Conservation (phyloP, 163 green algal species). For the Volvox carteri region DNA sequence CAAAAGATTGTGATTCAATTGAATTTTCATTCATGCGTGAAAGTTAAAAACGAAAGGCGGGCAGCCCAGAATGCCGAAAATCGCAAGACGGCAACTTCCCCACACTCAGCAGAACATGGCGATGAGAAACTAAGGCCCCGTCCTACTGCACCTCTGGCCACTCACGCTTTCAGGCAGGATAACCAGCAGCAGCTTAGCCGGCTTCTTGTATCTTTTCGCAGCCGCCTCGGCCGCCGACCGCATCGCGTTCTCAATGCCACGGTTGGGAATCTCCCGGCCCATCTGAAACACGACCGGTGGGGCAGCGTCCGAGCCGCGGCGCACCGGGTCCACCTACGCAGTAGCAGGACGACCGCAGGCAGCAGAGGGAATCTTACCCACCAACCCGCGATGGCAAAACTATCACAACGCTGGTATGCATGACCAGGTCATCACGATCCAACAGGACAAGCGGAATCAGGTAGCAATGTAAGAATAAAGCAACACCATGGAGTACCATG, state of each 20-base stretch:
- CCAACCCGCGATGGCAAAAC: too few species aligned
- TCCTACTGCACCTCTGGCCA: neutral
- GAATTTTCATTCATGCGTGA: neutral
- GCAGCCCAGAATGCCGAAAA: neutral
- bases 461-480: too few species aligned
- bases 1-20: neutral
- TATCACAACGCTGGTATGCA: too few species aligned
- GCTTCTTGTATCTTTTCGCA: neutral
- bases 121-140: neutral
- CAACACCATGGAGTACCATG: too few species aligned
- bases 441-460: too few species aligned
- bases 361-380: too few species aligned
- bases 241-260: slow-evolving; percentile 44
- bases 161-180: slow-evolving; percentile 45
- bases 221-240: slow-evolving; percentile 23
- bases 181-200: slow-evolving; percentile 47
- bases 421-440: too few species aligned
- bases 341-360: too few species aligned
- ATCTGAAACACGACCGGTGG: slow-evolving; percentile 18
- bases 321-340: too few species aligned
- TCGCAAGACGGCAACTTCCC: neutral
- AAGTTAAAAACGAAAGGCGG: neutral
- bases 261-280: neutral
- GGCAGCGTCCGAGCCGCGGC: neutral
- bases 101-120: neutral